Conservation (phyloP, 2,329 filamentous ascomycete species). For the Xylariomycetidae sp. region DNA sequence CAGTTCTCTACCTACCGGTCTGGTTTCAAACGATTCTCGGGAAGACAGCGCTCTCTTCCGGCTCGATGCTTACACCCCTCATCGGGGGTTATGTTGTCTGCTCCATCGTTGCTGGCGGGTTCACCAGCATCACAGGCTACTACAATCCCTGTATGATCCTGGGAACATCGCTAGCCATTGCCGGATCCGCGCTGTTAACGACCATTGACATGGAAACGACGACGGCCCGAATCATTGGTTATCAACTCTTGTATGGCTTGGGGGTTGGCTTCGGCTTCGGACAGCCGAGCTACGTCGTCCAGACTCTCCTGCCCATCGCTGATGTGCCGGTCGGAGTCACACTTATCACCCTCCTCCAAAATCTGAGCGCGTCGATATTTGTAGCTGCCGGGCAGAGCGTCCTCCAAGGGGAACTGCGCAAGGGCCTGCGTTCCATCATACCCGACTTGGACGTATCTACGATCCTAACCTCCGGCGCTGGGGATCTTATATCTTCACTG, state of each 20-base stretch:
- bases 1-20: too few species aligned
- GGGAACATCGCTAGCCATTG: constrained; percentile 7
- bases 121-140: constrained; percentile 9
- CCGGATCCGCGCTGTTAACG: constrained; percentile 10
- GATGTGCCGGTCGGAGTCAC: constrained; percentile 14
- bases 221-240: constrained; percentile 9
- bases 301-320: constrained; percentile 8
- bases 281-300: constrained; percentile 15
- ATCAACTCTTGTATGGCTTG: constrained; percentile 12
- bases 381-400: constrained; percentile 12
- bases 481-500: constrained; percentile 1
- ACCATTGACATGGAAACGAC: constrained; percentile 7
- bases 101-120: too few species aligned
- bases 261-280: constrained; percentile 15
- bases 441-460: background rate
- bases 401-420: constrained; percentile 10
- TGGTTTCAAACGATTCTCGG: too few species aligned
- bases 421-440: background rate
- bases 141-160: constrained; percentile 13
- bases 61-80: too few species aligned
- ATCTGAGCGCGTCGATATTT: constrained; percentile 16
- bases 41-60: too few species aligned
- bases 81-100: too few species aligned
- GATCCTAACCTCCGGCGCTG: constrained; percentile 1
- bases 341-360: constrained; percentile 13